Percentiles rank a stretch among this genome's conserved stretches.
phyloP scores from a whole-genome alignment of 2,329 filamentous ascomycete species.

The Phaeosphaeriaceae sp. region DNA sequence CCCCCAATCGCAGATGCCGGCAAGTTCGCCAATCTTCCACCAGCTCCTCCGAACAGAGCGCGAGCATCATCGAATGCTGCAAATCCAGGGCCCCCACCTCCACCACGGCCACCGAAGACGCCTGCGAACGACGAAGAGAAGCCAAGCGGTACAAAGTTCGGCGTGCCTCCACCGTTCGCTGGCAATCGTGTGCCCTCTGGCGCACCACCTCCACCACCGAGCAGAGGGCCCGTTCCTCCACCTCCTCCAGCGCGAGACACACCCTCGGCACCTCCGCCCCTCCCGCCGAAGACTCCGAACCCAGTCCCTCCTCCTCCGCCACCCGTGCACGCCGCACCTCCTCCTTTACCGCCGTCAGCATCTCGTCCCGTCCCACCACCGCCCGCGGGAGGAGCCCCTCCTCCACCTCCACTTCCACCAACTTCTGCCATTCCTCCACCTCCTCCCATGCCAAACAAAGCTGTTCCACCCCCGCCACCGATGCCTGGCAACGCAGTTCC shows the following conservation, averaged over 20 bases:
- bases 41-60: conserved; percentile 55
- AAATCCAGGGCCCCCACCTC: conserved; percentile 69
- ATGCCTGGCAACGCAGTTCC: conserved; percentile 41
- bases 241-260: conserved; percentile 55
- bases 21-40: conserved; percentile 70
- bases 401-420: conserved; percentile 37
- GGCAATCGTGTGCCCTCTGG: conserved; percentile 66
- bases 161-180: conserved; percentile 80
- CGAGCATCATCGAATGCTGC: conserved; percentile 58
- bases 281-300: conserved; percentile 56
- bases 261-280: conserved; percentile 46
- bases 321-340: conserved; percentile 21
- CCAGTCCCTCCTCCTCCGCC: conserved; percentile 29
- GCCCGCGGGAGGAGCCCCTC: conserved; percentile 33
- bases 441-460: conserved; percentile 27
- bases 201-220: conserved; percentile 80
- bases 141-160: conserved; percentile 66
- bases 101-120: conserved; percentile 61
- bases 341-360: conserved; percentile 36
- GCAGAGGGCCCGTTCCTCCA: conserved; percentile 70
- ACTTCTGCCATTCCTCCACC: conserved; percentile 36
- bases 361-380: conserved; percentile 36
- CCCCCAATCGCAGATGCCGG: conserved; percentile 90
- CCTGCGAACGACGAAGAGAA: conserved; percentile 68
- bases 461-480: conserved; percentile 41